phyloP scores from a whole-genome alignment of 129 eudicot species.

The Logfia minima region DNA sequence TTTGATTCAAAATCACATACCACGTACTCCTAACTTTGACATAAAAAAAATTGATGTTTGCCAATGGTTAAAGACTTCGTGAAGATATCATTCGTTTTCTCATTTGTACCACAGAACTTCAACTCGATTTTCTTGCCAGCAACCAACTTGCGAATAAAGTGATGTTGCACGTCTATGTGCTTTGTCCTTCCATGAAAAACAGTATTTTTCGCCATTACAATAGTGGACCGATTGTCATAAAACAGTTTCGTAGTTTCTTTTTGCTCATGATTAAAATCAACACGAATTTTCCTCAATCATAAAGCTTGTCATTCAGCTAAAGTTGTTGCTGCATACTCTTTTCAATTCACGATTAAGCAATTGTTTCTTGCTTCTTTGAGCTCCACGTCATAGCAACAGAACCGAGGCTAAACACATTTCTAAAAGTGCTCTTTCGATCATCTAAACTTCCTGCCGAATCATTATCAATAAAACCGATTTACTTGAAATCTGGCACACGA shows the following conservation, averaged over 20 bases:
- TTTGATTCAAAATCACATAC: too few species aligned
- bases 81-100: conserved; percentile 14
- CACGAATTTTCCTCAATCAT: conserved; percentile 1
- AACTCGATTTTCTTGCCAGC: conserved; percentile 5
- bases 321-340: conserved; percentile 1
- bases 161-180: conserved; percentile 29
- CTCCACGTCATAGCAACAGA: too few species aligned
- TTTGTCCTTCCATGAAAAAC: conserved; percentile 23
- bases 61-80: conserved; percentile 11
- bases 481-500: background rate
- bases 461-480: background rate
- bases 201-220: conserved; percentile 31
- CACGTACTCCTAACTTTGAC: conserved; percentile 15
- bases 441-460: too few species aligned
- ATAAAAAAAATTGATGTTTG: conserved; percentile 11
- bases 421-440: too few species aligned
- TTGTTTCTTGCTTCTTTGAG: too few species aligned
- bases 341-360: too few species aligned
- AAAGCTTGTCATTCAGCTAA: conserved; percentile 4
- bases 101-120: conserved; percentile 15
- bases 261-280: conserved; percentile 13
- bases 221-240: conserved; percentile 29
- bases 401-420: too few species aligned
- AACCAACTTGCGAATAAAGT: conserved; percentile 21
- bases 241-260: background rate